Percentiles rank a stretch among this genome's conserved stretches.
Conservation (phyloP, 2,329 filamentous ascomycete genomes). For the Gaeumannomyces tritici region DNA sequence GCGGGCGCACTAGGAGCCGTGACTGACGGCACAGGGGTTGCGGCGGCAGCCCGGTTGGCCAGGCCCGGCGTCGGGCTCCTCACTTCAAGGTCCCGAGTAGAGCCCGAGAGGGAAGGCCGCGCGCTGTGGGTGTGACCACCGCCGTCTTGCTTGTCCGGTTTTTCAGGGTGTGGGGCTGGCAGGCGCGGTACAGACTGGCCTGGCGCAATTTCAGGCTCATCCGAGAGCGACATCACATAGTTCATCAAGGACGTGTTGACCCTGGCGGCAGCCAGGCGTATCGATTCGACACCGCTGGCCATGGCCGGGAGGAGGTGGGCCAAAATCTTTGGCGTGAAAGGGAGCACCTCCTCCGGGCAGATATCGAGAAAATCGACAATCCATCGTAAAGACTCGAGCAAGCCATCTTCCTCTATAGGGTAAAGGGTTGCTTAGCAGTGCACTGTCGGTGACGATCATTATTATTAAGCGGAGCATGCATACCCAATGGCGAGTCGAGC, state of each 20-base stretch:
- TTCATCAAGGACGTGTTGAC: conserved; percentile 90
- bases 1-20: conserved; percentile 32
- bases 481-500: conserved; percentile 72
- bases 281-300: conserved; percentile 82
- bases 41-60: conserved; percentile 26
- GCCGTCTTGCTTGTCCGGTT: conserved; percentile 27
- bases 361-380: conserved; percentile 96
- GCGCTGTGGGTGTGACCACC: conserved; percentile 23
- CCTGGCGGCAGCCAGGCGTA: conserved; percentile 76
- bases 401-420: conserved; percentile 72
- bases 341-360: conserved; percentile 89
- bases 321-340: conserved; percentile 85
- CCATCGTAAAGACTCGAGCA: conserved; percentile 87
- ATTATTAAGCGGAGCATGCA: conserved; percentile 12
- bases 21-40: conserved; percentile 18
- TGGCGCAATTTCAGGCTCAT: conserved; percentile 43
- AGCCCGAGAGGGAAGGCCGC: conserved; percentile 42
- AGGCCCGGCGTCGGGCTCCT: conserved; percentile 38
- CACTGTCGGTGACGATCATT: background rate
- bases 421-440: background rate
- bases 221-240: conserved; percentile 84
- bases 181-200: conserved; percentile 26
- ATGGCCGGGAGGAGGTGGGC: conserved; percentile 89
- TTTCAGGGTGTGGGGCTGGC: conserved; percentile 24
- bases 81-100: conserved; percentile 39